Percentiles rank a stretch among this genome's conserved stretches.
Conservation (phyloP, 768 basidiomycete species). For the Infundibulicybe gibba region DNA sequence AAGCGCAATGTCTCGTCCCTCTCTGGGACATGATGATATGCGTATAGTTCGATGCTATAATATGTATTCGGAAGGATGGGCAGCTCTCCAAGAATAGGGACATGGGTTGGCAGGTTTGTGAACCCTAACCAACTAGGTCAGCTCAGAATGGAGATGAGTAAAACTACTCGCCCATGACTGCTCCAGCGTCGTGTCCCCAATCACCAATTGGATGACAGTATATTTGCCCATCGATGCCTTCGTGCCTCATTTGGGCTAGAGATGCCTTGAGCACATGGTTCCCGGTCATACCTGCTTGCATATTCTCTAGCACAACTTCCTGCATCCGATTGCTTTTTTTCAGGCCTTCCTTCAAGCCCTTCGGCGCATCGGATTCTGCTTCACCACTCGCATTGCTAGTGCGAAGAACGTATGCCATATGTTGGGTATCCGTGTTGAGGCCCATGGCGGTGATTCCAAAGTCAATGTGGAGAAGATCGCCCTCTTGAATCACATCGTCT, state of each 20-base stretch:
- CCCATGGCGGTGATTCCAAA: conserved; percentile 53
- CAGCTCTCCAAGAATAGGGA: conserved; percentile 45
- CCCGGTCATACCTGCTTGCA: conserved; percentile 43
- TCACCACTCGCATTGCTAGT: conserved; percentile 11
- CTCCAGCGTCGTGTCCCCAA: conserved; percentile 51
- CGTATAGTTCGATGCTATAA: conserved; percentile 52
- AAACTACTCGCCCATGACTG: conserved; percentile 37
- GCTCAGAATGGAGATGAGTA: background rate
- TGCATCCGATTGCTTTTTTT: conserved; percentile 47
- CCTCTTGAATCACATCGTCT: conserved; percentile 35
- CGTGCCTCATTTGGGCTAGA: conserved; percentile 38
- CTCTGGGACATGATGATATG: conserved; percentile 45
- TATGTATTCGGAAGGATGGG: conserved; percentile 45
- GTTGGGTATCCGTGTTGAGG: conserved; percentile 54
- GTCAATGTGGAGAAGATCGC: conserved; percentile 52
- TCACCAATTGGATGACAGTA: conserved; percentile 55
- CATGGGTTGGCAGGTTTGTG: conserved; percentile 37
- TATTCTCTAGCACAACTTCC: conserved; percentile 40
- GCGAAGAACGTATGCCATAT: conserved; percentile 51
- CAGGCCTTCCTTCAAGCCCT: conserved; percentile 40
- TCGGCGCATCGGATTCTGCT: conserved; percentile 38
- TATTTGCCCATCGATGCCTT: conserved; percentile 44
- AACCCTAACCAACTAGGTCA: conserved; percentile 25
- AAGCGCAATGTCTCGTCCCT: conserved; percentile 43
- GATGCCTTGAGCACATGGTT: conserved; percentile 40